Evolutionary conservation across 2,329 filamentous ascomycete species (phyloP), one percentile per base, ranked within the genome.

Genomic region (Phialemonium atrogriseum): DNA sequence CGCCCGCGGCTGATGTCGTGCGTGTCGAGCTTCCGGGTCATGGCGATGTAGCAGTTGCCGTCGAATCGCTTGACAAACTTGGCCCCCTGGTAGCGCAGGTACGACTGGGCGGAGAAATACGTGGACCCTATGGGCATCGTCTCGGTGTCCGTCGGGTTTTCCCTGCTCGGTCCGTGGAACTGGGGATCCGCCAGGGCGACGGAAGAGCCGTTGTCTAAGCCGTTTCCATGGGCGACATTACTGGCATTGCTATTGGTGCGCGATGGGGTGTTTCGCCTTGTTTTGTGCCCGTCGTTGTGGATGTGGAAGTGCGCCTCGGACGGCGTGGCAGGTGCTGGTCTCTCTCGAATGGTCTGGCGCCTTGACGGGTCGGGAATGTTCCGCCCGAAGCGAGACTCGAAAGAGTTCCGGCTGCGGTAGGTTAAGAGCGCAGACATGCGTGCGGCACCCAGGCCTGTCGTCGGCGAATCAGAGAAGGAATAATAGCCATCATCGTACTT

Each of bases 401-500:
- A 98, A 0, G 91, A 96, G 60, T 98, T 89, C 31, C 91, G 84
- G 54, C 87, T 95, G 45, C 91, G 79, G 60, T 98, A 98, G 6
- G 91, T 98, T 47, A 98, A 67, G 22, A 98, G 73, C 2, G 91
- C 91, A 35, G 88, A 86, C 91, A 98, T 98, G 49, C 91, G 86
- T 16, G 91, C 91, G 7, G 91, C 91, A 10, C 88, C 87, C 3
- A 98, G 73, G 1, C 91, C 91, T 1, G 87, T 82, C 0, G 78
- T 67, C 1, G 91, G 91, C 20, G 88, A 88, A 46, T 96, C 86
- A 19, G 83, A 72, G 48, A 91, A 93, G 1, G 77, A 50, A 54
- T 96, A 98, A 60, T 95, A 96, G 26, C 91, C 91, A 50, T 96
- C 88, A 40, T 95, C 87, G 56, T 98, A 98, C 63, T 95, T 96